Evolutionary conservation across 225 moss, liverwort and hornwort genomes (phyloP).

Genomic region (Pseudisothecium myosuroides): DNA sequence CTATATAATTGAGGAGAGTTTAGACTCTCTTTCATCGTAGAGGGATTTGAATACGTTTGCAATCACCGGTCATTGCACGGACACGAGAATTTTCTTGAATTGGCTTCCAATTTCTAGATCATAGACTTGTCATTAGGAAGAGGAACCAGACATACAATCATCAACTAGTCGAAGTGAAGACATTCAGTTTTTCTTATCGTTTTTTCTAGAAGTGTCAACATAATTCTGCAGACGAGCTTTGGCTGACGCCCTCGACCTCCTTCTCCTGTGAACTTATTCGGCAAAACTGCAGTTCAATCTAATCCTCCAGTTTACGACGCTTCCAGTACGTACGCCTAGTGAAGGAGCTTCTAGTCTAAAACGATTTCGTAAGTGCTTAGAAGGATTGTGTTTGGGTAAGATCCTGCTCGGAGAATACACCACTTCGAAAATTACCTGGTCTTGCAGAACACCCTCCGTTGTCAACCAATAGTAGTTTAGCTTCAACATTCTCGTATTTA

Average conservation of each 20-base stretch:
- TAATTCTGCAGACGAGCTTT: background rate
- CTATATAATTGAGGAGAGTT: background rate
- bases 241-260: background rate
- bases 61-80: background rate
- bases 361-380: background rate
- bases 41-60: background rate
- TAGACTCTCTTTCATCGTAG: background rate
- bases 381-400: background rate
- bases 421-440: background rate
- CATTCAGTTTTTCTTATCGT: background rate
- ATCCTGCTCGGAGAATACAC: background rate
- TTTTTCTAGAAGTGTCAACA: background rate
- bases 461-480: background rate
- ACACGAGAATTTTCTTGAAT: background rate
- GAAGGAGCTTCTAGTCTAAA: background rate
- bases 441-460: background rate
- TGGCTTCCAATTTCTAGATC: background rate
- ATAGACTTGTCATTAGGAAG: background rate
- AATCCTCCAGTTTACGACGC: background rate
- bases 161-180: background rate
- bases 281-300: background rate
- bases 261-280: background rate
- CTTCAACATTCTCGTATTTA: background rate
- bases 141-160: too few relatives aligned
- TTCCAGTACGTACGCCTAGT: too few relatives aligned